phyloP scores from a whole-genome alignment of 169 alveolate genomes.

The Fabrea salina region DNA sequence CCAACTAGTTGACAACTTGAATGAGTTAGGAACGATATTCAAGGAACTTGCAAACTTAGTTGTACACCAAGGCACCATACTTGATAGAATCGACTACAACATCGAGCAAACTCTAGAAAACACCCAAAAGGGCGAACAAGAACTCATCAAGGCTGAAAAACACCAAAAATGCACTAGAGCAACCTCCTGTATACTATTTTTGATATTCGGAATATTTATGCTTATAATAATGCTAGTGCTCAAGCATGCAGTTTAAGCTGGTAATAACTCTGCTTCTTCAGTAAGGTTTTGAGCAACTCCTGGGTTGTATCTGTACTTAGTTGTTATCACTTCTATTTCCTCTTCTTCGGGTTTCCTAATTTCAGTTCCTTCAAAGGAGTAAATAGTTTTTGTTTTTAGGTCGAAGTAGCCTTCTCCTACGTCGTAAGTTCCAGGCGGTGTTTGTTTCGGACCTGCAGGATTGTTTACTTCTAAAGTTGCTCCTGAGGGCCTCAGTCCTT shows the following conservation, averaged over 20 bases:
- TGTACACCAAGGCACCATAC: slow-evolving; percentile 65
- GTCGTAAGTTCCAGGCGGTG: slow-evolving; percentile 77
- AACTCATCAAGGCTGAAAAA: slow-evolving; percentile 50
- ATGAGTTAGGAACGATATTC: slow-evolving; percentile 62
- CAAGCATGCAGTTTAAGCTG: too few relatives aligned
- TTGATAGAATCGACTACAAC: slow-evolving; percentile 74
- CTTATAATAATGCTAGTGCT: neutral
- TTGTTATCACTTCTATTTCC: slow-evolving; percentile 42
- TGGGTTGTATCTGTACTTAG: slow-evolving; percentile 47
- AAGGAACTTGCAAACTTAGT: slow-evolving; percentile 56
- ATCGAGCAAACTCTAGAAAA: slow-evolving; percentile 44
- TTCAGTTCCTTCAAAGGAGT: slow-evolving; percentile 40
- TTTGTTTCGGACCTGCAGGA: slow-evolving; percentile 55
- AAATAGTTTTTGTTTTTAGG: slow-evolving; percentile 31
- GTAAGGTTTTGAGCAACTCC: slow-evolving; percentile 34
- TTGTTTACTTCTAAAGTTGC: slow-evolving; percentile 57
- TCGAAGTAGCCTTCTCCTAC: slow-evolving; percentile 77
- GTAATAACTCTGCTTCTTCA: slow-evolving; percentile 33
- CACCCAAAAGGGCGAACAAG: slow-evolving; percentile 48
- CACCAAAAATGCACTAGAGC: slow-evolving; percentile 30
- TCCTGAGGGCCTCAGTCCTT: slow-evolving; percentile 74
- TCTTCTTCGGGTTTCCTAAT: slow-evolving; percentile 38
- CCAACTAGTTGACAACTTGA: slow-evolving; percentile 47
- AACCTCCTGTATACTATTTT: neutral
- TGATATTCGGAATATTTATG: neutral